Conservation (phyloP, 257 asterid genomes). For the Scutellaria minor region DNA sequence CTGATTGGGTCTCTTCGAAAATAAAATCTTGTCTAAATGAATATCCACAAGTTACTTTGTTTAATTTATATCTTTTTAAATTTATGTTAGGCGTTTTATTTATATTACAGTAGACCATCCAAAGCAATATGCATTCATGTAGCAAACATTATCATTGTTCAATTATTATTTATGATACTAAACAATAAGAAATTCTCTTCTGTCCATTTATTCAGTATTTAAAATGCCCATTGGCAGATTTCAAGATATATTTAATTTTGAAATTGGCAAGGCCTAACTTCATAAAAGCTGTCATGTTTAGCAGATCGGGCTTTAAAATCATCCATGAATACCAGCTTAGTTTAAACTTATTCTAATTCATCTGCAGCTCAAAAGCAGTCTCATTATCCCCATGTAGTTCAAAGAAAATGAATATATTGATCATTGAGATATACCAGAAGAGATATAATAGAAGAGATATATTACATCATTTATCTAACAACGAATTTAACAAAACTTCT, state of each 20-base stretch:
- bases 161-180: no score
- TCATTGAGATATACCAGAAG: not conserved
- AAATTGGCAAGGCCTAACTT: constrained; percentile 4
- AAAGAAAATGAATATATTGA: not conserved
- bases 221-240: not conserved
- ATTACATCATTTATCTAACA: constrained; percentile 9
- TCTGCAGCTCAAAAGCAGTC: no score
- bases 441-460: not conserved
- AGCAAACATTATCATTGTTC: no score
- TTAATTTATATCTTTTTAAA: no score
- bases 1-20: no score
- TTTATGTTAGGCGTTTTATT: no score
- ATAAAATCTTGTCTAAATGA: no score
- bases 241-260: not conserved
- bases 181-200: not conserved
- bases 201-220: not conserved
- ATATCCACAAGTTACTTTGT: no score
- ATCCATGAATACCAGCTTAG: not conserved
- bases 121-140: no score
- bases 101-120: no score
- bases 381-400: not conserved
- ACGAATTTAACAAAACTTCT: constrained; percentile 41
- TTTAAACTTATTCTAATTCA: not conserved
- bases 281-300: not conserved
- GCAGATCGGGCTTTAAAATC: not conserved